phyloP scores from a whole-genome alignment of 176 grass and related monocot genomes.

The Oryza australiensis region DNA sequence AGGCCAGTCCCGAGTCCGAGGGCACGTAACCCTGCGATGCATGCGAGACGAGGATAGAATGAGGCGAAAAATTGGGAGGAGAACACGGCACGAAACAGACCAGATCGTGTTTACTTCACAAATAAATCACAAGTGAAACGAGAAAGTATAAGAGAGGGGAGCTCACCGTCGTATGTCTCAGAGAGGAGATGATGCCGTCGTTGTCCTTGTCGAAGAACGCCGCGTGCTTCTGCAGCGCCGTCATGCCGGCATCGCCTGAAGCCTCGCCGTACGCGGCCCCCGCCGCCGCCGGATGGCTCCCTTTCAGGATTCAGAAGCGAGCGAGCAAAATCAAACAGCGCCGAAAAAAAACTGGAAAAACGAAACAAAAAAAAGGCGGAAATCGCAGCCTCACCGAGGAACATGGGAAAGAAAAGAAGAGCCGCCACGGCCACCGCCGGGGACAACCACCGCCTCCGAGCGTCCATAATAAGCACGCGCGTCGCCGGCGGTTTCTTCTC shows the following conservation, averaged over 20 bases:
- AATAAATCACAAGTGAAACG: not conserved
- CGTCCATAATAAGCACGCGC: slow-evolving; percentile 18
- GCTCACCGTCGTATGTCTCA: slow-evolving; percentile 74
- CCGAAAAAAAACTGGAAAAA: not conserved
- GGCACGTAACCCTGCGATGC: slow-evolving; percentile 43
- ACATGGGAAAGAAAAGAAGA: slow-evolving; percentile 13
- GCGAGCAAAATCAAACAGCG: not conserved
- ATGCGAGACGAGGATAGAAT: not conserved
- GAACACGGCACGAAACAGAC: not conserved
- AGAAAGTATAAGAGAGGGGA: not conserved
- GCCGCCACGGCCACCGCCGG: not conserved
- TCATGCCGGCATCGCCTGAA: slow-evolving; percentile 20
- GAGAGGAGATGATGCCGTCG: slow-evolving; percentile 67
- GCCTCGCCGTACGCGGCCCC: slow-evolving; percentile 9
- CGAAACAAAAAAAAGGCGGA: not conserved
- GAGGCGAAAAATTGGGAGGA: not conserved
- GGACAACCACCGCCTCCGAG: not conserved
- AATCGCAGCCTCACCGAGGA: slow-evolving; percentile 8
- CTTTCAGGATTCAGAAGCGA: not conserved
- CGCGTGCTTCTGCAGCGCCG: slow-evolving; percentile 76
- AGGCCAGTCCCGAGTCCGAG: slow-evolving; percentile 44
- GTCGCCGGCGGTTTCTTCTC: slow-evolving; percentile 11
- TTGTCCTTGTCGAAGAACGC: slow-evolving; percentile 81
- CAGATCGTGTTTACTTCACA: not conserved
- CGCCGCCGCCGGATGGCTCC: not conserved